Conservation (phyloP, 2,329 filamentous ascomycete genomes). For the Nigrospora sphaerica region DNA sequence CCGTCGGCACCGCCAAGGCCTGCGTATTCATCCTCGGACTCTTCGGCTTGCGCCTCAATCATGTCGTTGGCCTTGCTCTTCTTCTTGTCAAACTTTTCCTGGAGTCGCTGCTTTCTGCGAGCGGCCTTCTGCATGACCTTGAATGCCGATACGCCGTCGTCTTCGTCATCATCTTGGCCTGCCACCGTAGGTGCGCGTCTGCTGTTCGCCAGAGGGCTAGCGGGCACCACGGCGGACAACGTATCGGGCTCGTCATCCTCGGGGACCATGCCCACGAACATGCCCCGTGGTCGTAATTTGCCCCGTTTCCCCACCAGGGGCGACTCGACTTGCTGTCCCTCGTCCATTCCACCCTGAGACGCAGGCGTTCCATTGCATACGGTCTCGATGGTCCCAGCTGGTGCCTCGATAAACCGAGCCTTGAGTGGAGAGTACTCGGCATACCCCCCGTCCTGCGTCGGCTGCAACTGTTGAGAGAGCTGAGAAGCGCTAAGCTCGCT, state of each 20-base stretch:
- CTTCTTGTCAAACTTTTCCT: conserved; percentile 69
- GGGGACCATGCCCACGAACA: conserved; percentile 1
- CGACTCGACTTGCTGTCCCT: conserved; percentile 45
- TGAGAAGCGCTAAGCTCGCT: conserved; percentile 44
- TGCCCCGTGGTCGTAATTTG: conserved; percentile 28
- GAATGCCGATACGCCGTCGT: conserved; percentile 46
- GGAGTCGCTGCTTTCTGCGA: conserved; percentile 41
- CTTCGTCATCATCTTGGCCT: conserved; percentile 1
- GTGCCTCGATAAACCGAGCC: conserved; percentile 56
- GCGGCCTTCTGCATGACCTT: conserved; percentile 62
- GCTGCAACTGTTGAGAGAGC: conserved; percentile 62
- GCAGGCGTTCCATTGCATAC: conserved; percentile 36
- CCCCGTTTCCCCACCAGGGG: conserved; percentile 58
- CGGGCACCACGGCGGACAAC: conserved; percentile 28
- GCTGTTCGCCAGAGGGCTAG: conserved; percentile 6
- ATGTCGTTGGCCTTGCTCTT: conserved; percentile 82
- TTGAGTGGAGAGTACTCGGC: conserved; percentile 65
- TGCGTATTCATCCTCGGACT: conserved; percentile 97
- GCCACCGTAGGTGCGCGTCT: conserved; percentile 31
- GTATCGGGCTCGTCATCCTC: no score
- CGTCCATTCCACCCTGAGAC: not conserved
- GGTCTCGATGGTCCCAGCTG: conserved; percentile 65
- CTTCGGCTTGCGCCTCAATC: conserved; percentile 88
- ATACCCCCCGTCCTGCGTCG: conserved; percentile 77
- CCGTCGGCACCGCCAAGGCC: conserved; percentile 86